Evolutionary conservation across 2,329 filamentous ascomycete genomes (phyloP).

Genomic region (Neophaeococcomyces aloes): DNA sequence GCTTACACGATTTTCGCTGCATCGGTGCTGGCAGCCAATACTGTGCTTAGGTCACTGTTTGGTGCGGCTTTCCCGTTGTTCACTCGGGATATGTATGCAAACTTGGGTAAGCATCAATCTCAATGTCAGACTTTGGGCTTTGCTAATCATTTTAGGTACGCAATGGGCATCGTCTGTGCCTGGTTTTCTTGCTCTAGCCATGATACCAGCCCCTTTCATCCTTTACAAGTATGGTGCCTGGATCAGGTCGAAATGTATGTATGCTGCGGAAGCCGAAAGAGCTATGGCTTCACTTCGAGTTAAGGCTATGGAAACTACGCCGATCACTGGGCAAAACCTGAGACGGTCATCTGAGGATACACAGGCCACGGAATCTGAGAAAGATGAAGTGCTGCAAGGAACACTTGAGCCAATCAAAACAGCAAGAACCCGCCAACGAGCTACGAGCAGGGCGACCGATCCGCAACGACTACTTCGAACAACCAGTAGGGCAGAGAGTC

Average conservation of each 20-base stretch:
- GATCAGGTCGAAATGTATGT: conserved; percentile 45
- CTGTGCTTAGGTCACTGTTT: conserved; percentile 65
- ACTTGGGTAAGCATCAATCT: conserved; percentile 32
- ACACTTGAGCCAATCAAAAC: conserved; percentile 12
- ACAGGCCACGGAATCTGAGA: not conserved
- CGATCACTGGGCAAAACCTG: not conserved
- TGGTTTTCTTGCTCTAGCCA: conserved; percentile 61
- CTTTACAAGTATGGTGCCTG: conserved; percentile 60
- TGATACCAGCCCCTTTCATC: conserved; percentile 63
- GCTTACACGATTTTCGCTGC: conserved; percentile 65
- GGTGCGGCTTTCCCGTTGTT: conserved; percentile 75
- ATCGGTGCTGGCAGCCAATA: conserved; percentile 64
- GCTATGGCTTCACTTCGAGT: conserved; percentile 16
- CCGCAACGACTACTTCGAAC: conserved; percentile 10
- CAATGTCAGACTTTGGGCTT: no score
- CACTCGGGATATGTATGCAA: conserved; percentile 38
- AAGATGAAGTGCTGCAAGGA: not conserved
- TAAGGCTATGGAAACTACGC: not conserved
- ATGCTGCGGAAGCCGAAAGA: conserved; percentile 18
- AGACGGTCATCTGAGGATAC: not conserved
- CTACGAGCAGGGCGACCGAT: conserved; percentile 4
- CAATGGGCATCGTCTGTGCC: conserved; percentile 68
- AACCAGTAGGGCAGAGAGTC: conserved; percentile 12
- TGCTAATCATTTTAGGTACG: conserved; percentile 34
- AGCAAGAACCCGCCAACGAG: conserved; percentile 7